phyloP scores from a whole-genome alignment of 2,329 filamentous ascomycete species.

The Alternaria solani region DNA sequence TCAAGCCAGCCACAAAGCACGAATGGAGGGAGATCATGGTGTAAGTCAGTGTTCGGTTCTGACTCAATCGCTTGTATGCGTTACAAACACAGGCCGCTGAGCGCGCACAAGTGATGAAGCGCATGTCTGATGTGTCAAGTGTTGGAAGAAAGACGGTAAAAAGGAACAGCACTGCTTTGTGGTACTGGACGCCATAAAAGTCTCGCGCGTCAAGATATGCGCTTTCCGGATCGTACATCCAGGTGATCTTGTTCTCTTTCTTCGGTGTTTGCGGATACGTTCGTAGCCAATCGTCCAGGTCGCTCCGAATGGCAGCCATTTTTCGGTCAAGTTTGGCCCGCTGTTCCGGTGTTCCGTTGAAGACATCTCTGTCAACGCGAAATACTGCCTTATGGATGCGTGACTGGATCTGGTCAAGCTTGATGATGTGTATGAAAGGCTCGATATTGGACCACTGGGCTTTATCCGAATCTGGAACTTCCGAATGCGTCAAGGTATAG shows the following conservation, averaged over 20 bases:
- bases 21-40: slow-evolving; percentile 40
- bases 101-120: slow-evolving; percentile 33
- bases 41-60: slow-evolving; percentile 36
- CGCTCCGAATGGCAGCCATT: slow-evolving; percentile 25
- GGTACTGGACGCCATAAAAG: slow-evolving; percentile 39
- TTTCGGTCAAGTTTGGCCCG: slow-evolving; percentile 29
- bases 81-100: slow-evolving; percentile 36
- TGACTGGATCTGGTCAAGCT: slow-evolving; percentile 35
- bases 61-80: slow-evolving; percentile 35
- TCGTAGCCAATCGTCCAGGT: slow-evolving; percentile 33
- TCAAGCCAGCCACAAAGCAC: slow-evolving; percentile 38
- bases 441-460: slow-evolving; percentile 33
- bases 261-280: slow-evolving; percentile 29
- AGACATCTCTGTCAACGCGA: slow-evolving; percentile 32
- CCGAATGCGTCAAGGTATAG: slow-evolving; percentile 34
- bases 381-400: slow-evolving; percentile 38
- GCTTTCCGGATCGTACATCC: slow-evolving; percentile 40
- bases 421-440: slow-evolving; percentile 40
- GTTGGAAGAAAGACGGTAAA: slow-evolving; percentile 33
- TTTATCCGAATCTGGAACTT: slow-evolving; percentile 16
- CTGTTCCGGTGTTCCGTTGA: slow-evolving; percentile 21
- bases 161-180: slow-evolving; percentile 37
- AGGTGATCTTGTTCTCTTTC: slow-evolving; percentile 29
- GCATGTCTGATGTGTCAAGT: slow-evolving; percentile 27
- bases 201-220: slow-evolving; percentile 33